Conservation (phyloP, 805 yeast genomes). For the Myxozyma vanderwaltii region DNA sequence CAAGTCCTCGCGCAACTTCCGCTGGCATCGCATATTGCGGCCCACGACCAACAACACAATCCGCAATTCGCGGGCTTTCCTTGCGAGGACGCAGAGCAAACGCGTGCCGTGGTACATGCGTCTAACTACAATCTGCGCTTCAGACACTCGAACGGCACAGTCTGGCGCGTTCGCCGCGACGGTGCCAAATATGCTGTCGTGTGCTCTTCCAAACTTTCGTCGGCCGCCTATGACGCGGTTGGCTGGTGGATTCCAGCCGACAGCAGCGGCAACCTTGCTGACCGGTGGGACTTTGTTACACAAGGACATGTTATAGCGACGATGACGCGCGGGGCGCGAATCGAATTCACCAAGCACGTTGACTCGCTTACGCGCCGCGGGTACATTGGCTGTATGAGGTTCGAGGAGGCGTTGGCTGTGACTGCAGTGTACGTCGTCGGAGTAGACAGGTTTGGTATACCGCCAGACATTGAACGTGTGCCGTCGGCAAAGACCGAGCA, state of each 20-base stretch:
- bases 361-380: background rate
- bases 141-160: constrained; percentile 1
- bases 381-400: constrained; percentile 17
- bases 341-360: background rate
- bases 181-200: background rate
- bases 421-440: constrained; percentile 19
- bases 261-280: background rate
- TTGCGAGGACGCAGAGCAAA: background rate
- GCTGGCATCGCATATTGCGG: background rate
- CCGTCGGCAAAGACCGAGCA: too few species aligned
- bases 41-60: constrained; percentile 1
- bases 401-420: constrained; percentile 26
- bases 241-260: constrained; percentile 16
- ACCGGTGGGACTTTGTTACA: background rate
- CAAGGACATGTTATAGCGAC: constrained; percentile 9
- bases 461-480: constrained; percentile 14
- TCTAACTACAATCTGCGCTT: constrained; percentile 3
- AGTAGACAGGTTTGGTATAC: constrained; percentile 7
- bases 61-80: constrained; percentile 12
- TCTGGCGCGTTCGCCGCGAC: constrained; percentile 9
- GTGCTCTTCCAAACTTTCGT: background rate
- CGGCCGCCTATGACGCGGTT: background rate
- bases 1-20: constrained; percentile 1
- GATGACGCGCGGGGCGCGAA: background rate
- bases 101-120: constrained; percentile 2